Base-by-base conservation (phyloP, 345 rosid genomes). In the Eucalyptus pauciflora region DNA sequence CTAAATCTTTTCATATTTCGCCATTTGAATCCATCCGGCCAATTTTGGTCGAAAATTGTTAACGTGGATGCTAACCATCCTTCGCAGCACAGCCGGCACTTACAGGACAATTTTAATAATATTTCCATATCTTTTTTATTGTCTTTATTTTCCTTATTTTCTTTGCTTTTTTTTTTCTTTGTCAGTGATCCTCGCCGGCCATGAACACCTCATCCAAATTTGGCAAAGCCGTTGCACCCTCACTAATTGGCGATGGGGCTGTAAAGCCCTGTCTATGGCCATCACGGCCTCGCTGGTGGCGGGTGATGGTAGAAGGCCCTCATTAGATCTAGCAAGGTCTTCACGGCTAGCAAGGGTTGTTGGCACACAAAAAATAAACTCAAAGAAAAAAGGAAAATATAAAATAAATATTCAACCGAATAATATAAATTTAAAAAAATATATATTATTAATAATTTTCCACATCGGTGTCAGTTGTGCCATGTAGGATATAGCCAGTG, bases 401-500 rank as follows among this genome's bases (percentile, higher is more conserved):
- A 56, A 24, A 52, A 1, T 18, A 52, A 52, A 52, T 52, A 3
- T 18, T 52, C 25, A 52, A 18, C 1, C 18, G 0, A 52, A 18
- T 7, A 52, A 18, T 7, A 56, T 52, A 18, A 52, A 6, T 3
- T 7, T 18, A 4, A 2, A 0, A 7, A n/a, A 7, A 52, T 3
- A 52, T 1, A 51, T 18, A 52, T 52, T 7, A 52, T 20, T 52
- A 52, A 7, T 52, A 8, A 52, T 52, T 52, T 0, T 8, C 0
- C 4, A 18, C 2, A 18, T 18, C 1, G 0, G 0, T 52, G 10
- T 52, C 5, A 2, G 0, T 52, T 18, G 0, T 52, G 0, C 0
- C 10, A 52, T 52, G 2, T 18, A 52, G 0, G 58, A 52, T 52
- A 52, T 52, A 2, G 0, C 0, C 0, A 0, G 1, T 52, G 0